These are phyloP conservation scores for Coemansia sp. DNA, from an alignment of 192 early-diverging fungal species.

Conservation along the genomic window DNA sequence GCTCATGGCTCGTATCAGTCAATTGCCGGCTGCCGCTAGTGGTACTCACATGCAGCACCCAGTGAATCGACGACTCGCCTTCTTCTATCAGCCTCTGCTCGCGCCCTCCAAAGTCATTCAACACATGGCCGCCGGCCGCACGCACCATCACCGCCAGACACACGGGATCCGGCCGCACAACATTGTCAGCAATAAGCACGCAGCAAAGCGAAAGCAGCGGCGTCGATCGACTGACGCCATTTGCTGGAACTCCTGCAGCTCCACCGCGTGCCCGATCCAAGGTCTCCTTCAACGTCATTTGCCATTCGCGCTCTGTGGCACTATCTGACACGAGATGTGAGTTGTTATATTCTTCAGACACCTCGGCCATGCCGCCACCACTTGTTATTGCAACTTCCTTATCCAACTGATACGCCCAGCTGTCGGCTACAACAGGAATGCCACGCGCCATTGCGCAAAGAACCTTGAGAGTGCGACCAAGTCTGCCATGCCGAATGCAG, in stretches of 20 bases:
- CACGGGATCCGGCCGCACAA: conserved; percentile 18
- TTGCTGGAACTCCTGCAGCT: not conserved
- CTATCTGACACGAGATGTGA: conserved; percentile 17
- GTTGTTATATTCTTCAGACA: not conserved
- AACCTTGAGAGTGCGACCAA: conserved; percentile 47
- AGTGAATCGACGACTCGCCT: not conserved
- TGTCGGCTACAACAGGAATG: conserved; percentile 22
- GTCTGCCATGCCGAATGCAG: conserved; percentile 27
- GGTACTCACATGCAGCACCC: not conserved
- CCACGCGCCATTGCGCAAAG: conserved; percentile 46
- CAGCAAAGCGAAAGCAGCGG: conserved; percentile 21
- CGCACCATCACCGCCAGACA: conserved; percentile 20
- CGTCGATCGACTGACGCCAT: not conserved
- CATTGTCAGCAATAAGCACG: conserved; percentile 14
- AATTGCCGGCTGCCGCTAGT: not conserved
- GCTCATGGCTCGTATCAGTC: not conserved
- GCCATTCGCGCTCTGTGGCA: conserved; percentile 39
- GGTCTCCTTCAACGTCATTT: conserved; percentile 20
- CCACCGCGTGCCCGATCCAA: conserved; percentile 14
- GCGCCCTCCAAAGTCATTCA: conserved; percentile 31
- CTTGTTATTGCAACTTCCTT: not conserved
- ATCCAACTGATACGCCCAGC: conserved; percentile 13
- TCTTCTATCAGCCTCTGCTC: conserved; percentile 14
- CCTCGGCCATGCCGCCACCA: not conserved
- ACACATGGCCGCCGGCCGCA: conserved; percentile 33